Base-by-base conservation (phyloP, 1,284 basidiomycete genomes). In the Volvariella volvacea region DNA sequence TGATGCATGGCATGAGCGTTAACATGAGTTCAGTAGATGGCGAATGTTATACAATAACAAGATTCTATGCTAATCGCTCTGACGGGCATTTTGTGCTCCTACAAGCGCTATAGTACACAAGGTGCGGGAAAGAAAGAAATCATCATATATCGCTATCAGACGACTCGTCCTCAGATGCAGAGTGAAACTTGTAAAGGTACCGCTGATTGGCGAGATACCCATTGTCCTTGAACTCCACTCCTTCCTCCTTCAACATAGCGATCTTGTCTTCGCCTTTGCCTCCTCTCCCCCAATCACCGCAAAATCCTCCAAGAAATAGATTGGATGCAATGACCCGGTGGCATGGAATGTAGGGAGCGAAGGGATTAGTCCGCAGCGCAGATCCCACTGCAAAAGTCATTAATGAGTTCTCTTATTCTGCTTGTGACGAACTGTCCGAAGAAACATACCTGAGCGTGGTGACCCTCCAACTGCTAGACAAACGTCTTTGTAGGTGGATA, bases 261-360 rank as follows among this genome's bases (percentile, higher is more conserved):
- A 74, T 46, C 55, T 82, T 80, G 39, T 67, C 55, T 28, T 64
- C 52, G 42, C 57, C 68, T 15, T 60, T 58, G 1, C 58, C 62
- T 25, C 63, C 63, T 0, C 59, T 67, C 2, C 70, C 73, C 77
- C 80, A 82, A 54, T 82, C 74, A 10, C 80, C 80, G 42, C 59
- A 65, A 52, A 76, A 83, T 1, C 79, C 79, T 2, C 80, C 80
- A 15, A 83, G 64, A 45, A 70, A 80, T 7, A 71, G 52, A 48
- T 71, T 74, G 1, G 79, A 76, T 0, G 80, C 75, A 20, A 84
- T 72, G 42, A 84, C 70, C 22, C 82, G 73, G 52, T 84, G 82
- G 44, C 83, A 85, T 0, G 81, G 82, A 7, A 83, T 67, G 43
- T 66, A 70, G 0, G 82, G 82, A 3, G 73, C 71, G 54, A 83